phyloP scores from a whole-genome alignment of 2,329 filamentous ascomycete species.

The Colletotrichum trifolii region DNA sequence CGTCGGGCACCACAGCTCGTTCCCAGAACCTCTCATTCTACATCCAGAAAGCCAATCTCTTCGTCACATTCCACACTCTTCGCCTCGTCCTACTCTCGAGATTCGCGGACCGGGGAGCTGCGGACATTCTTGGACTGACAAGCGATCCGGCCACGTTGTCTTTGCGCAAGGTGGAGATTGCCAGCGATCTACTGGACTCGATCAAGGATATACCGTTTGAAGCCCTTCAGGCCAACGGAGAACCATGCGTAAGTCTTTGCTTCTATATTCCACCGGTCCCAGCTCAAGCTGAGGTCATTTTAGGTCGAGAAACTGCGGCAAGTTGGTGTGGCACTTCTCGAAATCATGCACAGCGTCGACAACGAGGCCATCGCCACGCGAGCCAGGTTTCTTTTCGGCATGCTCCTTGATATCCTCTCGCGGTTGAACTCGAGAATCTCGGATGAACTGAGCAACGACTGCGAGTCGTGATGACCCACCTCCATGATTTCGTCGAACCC shows the following conservation, averaged over 20 bases:
- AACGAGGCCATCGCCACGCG: conserved; percentile 49
- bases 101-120: conserved; percentile 1
- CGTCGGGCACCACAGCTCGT: fast-evolving
- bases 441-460: conserved; percentile 46
- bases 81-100: conserved; percentile 48
- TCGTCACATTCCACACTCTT: conserved; percentile 54
- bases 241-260: conserved; percentile 48
- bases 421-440: conserved; percentile 56
- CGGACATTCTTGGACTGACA: conserved; percentile 11
- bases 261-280: background rate
- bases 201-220: conserved; percentile 55
- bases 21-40: conserved; percentile 38
- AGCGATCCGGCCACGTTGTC: conserved; percentile 20
- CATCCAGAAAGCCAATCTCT: conserved; percentile 54
- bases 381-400: conserved; percentile 51
- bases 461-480: background rate
- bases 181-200: conserved; percentile 53
- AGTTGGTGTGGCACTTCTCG: conserved; percentile 51
- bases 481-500: background rate
- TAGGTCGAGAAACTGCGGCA: conserved; percentile 54
- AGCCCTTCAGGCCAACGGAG: conserved; percentile 52
- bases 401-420: conserved; percentile 54
- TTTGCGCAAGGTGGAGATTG: conserved; percentile 53
- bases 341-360: conserved; percentile 52
- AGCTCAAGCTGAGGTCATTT: background rate